phyloP scores from a whole-genome alignment of 148 eudicot species.

The Camellia sinensis region DNA sequence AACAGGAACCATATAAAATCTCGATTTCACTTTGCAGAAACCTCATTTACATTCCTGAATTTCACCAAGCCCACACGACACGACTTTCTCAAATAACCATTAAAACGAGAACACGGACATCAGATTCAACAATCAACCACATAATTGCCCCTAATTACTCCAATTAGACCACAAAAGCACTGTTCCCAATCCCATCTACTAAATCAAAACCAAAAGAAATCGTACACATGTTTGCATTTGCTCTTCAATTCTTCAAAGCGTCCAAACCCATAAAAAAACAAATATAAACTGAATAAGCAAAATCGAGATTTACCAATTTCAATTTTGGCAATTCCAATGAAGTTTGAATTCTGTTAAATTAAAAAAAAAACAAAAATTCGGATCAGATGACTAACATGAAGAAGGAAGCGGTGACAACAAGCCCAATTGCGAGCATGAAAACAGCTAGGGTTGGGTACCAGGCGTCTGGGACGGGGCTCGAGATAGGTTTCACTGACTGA shows the following conservation, averaged over 20 bases:
- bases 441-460: slow-evolving; percentile 75
- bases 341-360: not conserved
- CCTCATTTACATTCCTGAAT: not conserved
- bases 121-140: not conserved
- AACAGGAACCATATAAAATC: not conserved
- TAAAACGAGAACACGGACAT: not conserved
- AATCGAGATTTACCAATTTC: not conserved
- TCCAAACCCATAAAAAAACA: not conserved
- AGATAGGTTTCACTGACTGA: slow-evolving; percentile 58
- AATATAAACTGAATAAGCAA: not conserved
- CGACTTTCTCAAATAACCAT: not conserved
- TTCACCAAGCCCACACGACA: not conserved
- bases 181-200: not conserved
- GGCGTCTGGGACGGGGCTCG: slow-evolving; percentile 70
- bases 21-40: not conserved
- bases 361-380: not conserved
- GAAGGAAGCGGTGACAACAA: slow-evolving; percentile 76
- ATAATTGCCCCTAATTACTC: not conserved
- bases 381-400: slow-evolving; percentile 61
- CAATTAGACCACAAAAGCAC: not conserved
- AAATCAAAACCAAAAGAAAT: not conserved
- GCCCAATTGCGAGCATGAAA: slow-evolving; percentile 70
- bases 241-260: not conserved
- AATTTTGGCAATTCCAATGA: not conserved
- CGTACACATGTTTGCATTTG: not conserved